Conservation (phyloP, 306 rosid genomes). For the Vicia villosa region DNA sequence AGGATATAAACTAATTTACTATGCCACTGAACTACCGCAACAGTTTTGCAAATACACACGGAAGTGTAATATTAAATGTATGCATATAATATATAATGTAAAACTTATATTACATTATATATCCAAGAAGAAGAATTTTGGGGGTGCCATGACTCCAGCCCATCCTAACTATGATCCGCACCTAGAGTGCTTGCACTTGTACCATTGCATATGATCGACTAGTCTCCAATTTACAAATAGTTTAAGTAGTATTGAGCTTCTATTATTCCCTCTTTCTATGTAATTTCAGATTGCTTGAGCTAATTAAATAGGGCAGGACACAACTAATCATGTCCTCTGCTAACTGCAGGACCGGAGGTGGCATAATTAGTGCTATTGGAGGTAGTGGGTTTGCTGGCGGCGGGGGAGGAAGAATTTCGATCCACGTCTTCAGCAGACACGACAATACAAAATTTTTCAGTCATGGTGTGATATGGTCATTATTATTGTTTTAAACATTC, state of each 20-base stretch:
- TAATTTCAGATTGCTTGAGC: slow-evolving; percentile 37
- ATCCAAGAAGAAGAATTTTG: background rate
- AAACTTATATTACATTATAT: background rate
- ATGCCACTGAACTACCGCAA: slow-evolving; percentile 1
- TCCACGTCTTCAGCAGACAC: slow-evolving; percentile 80
- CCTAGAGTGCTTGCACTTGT: slow-evolving; percentile 16
- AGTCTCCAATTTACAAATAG: slow-evolving; percentile 6
- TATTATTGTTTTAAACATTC: slow-evolving; percentile 21
- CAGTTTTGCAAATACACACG: background rate
- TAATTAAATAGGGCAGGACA: slow-evolving; percentile 38
- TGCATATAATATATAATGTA: background rate
- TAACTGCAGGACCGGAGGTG: slow-evolving; percentile 88
- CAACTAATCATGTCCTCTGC: slow-evolving; percentile 45
- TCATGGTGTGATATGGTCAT: slow-evolving; percentile 64
- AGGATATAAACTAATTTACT: background rate
- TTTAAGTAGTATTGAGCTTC: slow-evolving; percentile 16
- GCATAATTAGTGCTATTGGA: slow-evolving; percentile 78
- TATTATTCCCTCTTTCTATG: slow-evolving; percentile 25
- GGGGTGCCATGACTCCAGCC: background rate
- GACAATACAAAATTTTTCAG: slow-evolving; percentile 61
- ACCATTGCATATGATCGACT: slow-evolving; percentile 24
- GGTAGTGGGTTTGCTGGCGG: slow-evolving; percentile 97
- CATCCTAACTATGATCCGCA: background rate
- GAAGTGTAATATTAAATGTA: background rate
- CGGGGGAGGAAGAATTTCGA: slow-evolving; percentile 94